phyloP scores from a whole-genome alignment of 2,329 filamentous ascomycete genomes.

The Fusarium oxysporum region DNA sequence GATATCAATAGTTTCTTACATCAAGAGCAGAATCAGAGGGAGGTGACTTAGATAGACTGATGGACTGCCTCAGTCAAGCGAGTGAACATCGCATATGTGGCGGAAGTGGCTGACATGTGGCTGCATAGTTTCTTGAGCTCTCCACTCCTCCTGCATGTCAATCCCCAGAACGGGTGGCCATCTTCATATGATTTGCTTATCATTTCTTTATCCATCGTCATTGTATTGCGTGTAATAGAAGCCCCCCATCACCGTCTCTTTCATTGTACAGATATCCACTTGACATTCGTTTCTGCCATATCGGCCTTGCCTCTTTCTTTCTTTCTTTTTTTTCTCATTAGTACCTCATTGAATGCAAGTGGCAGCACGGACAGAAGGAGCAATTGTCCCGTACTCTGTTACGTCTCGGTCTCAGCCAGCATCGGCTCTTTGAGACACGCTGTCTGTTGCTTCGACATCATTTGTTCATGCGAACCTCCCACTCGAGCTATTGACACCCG shows the following conservation, averaged over 20 bases:
- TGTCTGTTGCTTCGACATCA: conserved; percentile 42
- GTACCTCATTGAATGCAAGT: background rate
- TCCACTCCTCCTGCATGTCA: conserved; percentile 32
- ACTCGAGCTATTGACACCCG: conserved; percentile 13
- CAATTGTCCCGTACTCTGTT: conserved; percentile 4
- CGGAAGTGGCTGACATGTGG: conserved; percentile 16
- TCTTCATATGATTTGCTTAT: conserved; percentile 34
- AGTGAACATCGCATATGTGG: conserved; percentile 3
- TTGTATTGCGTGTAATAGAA: conserved; percentile 15
- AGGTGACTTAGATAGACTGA: background rate
- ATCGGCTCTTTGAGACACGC: conserved; percentile 43
- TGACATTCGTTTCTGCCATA: conserved; percentile 18
- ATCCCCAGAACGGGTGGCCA: conserved; percentile 9
- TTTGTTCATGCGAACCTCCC: conserved; percentile 25
- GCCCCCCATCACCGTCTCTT: conserved; percentile 6
- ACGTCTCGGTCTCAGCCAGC: conserved; percentile 14
- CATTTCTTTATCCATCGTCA: conserved; percentile 24
- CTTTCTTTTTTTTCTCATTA: background rate
- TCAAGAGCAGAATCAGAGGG: background rate
- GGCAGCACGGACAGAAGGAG: conserved; percentile 10
- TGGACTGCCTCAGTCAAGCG: background rate
- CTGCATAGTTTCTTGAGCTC: background rate
- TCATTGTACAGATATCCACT: conserved; percentile 1
- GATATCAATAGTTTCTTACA: background rate
- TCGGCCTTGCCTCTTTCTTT: background rate